Evolutionary conservation across 495 filamentous ascomycete species (phyloP).

Genomic region (Penicillium lagena): DNA sequence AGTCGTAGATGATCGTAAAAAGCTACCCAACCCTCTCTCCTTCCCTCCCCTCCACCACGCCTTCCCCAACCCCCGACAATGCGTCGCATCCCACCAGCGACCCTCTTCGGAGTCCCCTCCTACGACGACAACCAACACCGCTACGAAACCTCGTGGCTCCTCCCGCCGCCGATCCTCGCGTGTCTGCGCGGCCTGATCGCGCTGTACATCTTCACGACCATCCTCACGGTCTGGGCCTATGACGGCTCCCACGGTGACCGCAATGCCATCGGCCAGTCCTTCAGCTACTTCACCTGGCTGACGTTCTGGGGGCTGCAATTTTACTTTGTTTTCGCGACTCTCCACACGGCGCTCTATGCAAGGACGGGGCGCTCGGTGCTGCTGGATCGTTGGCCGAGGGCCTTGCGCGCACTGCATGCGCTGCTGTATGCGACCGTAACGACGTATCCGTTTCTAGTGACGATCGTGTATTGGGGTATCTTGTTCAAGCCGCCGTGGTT

Average conservation of each 20-base stretch:
- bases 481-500: constrained; percentile 48
- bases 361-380: constrained; percentile 47
- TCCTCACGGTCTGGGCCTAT: constrained; percentile 63
- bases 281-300: constrained; percentile 76
- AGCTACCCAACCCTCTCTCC: too few species aligned
- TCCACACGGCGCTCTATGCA: constrained; percentile 64
- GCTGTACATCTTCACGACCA: constrained; percentile 65
- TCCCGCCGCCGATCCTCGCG: constrained; percentile 58
- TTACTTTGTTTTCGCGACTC: constrained; percentile 58
- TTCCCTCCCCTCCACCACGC: not conserved
- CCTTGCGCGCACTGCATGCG: constrained; percentile 58
- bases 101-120: constrained; percentile 22
- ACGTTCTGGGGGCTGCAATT: constrained; percentile 78
- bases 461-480: constrained; percentile 49
- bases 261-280: constrained; percentile 40
- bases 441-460: constrained; percentile 62
- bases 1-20: too few species aligned
- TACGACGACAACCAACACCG: constrained; percentile 53
- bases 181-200: constrained; percentile 51
- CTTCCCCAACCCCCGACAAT: constrained; percentile 5
- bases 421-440: constrained; percentile 60
- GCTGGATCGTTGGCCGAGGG: constrained; percentile 53
- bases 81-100: constrained; percentile 10
- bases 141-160: constrained; percentile 71
- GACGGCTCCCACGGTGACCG: constrained; percentile 37